Evolutionary conservation across 306 rosid species (phyloP).

Genomic region (Hippophae rhamnoides): DNA sequence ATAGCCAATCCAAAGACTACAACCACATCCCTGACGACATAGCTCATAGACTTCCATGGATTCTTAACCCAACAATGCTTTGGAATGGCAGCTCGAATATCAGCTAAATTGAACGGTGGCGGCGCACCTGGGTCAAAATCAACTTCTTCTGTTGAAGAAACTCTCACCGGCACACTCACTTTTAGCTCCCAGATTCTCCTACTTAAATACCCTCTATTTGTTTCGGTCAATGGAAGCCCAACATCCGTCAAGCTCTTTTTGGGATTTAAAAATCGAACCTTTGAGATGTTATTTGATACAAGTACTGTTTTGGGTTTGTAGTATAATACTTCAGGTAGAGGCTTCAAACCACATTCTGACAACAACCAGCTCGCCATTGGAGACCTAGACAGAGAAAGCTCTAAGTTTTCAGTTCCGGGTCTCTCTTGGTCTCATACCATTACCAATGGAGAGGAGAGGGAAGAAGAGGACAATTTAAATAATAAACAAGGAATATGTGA

Average conservation of each 20-base stretch:
- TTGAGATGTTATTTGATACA: slow-evolving; percentile 17
- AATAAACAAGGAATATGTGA: slow-evolving; percentile 2
- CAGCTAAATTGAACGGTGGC: slow-evolving; percentile 56
- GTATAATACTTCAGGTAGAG: slow-evolving; percentile 28
- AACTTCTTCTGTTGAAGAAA: slow-evolving; percentile 24
- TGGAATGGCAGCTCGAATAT: slow-evolving; percentile 59
- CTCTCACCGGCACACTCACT: slow-evolving; percentile 48
- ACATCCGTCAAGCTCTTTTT: slow-evolving; percentile 23
- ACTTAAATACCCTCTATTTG: slow-evolving; percentile 14
- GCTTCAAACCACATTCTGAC: slow-evolving; percentile 58
- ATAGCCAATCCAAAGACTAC: slow-evolving; percentile 59
- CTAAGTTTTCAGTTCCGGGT: slow-evolving; percentile 9
- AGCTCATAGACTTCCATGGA: slow-evolving; percentile 64
- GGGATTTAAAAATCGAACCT: slow-evolving; percentile 21
- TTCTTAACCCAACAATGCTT: slow-evolving; percentile 72
- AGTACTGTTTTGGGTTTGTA: slow-evolving; percentile 31
- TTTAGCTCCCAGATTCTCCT: slow-evolving; percentile 37
- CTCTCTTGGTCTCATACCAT: background rate
- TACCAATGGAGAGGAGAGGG: background rate
- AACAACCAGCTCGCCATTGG: slow-evolving; percentile 51
- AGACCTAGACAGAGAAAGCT: slow-evolving; percentile 24
- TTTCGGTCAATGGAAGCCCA: slow-evolving; percentile 12
- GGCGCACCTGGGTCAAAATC: slow-evolving; percentile 53
- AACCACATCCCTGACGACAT: slow-evolving; percentile 52
- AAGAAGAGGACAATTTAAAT: background rate